These are phyloP conservation scores for Colletotrichum sp. DNA, from an alignment of 2,329 filamentous ascomycete species.

Conservation along the genomic window DNA sequence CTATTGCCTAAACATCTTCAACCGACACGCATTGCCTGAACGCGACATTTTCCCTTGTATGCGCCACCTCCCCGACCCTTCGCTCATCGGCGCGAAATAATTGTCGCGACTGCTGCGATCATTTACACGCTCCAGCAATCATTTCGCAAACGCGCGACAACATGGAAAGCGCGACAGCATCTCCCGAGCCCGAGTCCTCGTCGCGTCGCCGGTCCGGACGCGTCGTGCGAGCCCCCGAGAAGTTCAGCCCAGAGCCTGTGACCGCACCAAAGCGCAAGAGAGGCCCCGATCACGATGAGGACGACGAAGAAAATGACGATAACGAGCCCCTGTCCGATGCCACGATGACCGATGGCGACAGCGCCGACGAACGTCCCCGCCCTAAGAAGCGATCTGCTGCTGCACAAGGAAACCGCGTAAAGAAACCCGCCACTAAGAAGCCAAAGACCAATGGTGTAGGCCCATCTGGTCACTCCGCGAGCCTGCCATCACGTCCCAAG, in stretches of 20 bases:
- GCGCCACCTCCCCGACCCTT: constrained; percentile 4
- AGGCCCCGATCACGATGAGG: constrained; percentile 48
- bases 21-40: background rate
- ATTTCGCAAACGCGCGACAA: constrained; percentile 18
- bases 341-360: constrained; percentile 52
- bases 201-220: constrained; percentile 72
- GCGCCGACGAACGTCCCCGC: constrained; percentile 35
- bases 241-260: constrained; percentile 61
- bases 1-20: constrained; percentile 16
- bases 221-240: constrained; percentile 65
- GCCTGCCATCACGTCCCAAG: constrained; percentile 59
- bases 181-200: constrained; percentile 55
- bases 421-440: constrained; percentile 67
- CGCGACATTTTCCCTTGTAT: constrained; percentile 16
- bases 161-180: constrained; percentile 60
- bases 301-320: constrained; percentile 50
- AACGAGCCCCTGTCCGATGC: constrained; percentile 54
- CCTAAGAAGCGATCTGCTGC: constrained; percentile 25
- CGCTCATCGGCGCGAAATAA: constrained; percentile 20
- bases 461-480: constrained; percentile 38
- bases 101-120: constrained; percentile 9
- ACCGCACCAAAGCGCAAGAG: constrained; percentile 64
- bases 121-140: background rate
- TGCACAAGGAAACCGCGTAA: constrained; percentile 48
- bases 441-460: constrained; percentile 63